Evolutionary conservation across 306 rosid species (phyloP), one percentile per base, ranked within the genome.

Genomic region (Vicia villosa): DNA sequence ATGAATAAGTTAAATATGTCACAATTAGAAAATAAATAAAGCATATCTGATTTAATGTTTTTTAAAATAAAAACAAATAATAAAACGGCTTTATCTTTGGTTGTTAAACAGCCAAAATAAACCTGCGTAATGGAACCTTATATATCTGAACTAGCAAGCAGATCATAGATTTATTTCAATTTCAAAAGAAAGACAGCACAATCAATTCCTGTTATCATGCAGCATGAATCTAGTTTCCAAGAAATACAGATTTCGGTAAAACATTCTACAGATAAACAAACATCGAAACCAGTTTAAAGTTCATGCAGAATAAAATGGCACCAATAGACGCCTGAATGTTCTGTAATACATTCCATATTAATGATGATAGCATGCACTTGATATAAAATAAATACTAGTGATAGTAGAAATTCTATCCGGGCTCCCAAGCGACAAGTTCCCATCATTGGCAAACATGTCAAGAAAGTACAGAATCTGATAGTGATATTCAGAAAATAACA

Each of bases 391-490:
- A 50, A 59, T 19, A 55, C 41, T 34, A 36, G 37, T 32, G 8
- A 22, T 46, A 71, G 26, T 20, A 16, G 61, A 81, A 63, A 49
- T 34, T 59, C 49, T 49, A 58, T 73, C 24, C 6, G 8, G 69
- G 71, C 41, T 68, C 40, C 66, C 1, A 41, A 38, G 67, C 34
- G 16, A 54, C 50, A 58, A 36, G 32, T 21, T 70, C 49, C 63
- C 38, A 75, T 24, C 66, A 64, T 51, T 69, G 59, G 68, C 12
- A 50, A 51, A 51, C 68, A 58, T 40, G 36, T 21, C 69, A 52
- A 67, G n/a, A 74, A 47, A 56, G 37, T 60, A 30, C 6, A 82
- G 52, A 70, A 8, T 58, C 58, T 70, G 11, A 80, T 46, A 72
- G 50, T 16, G 34, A 34, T 10, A 28, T 47, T 61, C 21, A 22